These are phyloP conservation scores for Daldinia vernicosa DNA, from an alignment of 495 filamentous ascomycete species.

Conservation along the genomic window DNA sequence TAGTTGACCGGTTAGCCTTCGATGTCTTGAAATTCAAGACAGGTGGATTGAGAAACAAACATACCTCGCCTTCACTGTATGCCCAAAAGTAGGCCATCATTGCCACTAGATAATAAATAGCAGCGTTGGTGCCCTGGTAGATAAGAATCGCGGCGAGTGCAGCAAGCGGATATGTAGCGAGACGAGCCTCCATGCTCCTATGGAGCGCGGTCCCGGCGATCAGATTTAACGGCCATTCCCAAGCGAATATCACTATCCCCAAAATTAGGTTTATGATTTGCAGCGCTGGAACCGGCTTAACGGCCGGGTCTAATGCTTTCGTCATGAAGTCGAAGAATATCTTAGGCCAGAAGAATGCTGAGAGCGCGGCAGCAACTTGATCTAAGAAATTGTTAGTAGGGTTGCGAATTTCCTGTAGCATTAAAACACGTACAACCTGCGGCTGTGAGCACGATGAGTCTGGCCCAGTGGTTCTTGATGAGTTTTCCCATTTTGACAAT, in stretches of 20 bases:
- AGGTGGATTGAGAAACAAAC: constrained; percentile 35
- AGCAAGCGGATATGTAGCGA: constrained; percentile 83
- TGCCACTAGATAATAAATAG: constrained; percentile 90
- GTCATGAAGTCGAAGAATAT: constrained; percentile 98
- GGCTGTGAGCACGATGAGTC: constrained; percentile 88
- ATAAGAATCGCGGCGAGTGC: constrained; percentile 78
- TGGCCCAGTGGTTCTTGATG: constrained; percentile 99
- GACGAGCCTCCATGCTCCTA: constrained; percentile 83
- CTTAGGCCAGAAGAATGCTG: constrained; percentile 98
- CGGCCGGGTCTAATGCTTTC: constrained; percentile 85
- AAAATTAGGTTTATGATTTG: constrained; percentile 96
- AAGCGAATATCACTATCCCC: constrained; percentile 79
- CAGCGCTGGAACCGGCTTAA: constrained; percentile 86
- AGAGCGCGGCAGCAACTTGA: constrained; percentile 83
- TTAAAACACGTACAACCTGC: constrained; percentile 73
- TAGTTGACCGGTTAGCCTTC: constrained; percentile 33
- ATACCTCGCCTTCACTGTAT: constrained; percentile 94
- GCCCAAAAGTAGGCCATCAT: constrained; percentile 95
- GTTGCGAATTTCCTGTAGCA: background rate
- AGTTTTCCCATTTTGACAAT: constrained; percentile 82
- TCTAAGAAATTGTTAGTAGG: constrained; percentile 62
- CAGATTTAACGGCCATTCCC: constrained; percentile 87
- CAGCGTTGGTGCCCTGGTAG: constrained; percentile 93
- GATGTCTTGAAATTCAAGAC: background rate
- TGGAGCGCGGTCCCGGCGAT: constrained; percentile 76